Conservation (phyloP, 2,329 filamentous ascomycete genomes). For the Davidsoniella neocaledoniae region DNA sequence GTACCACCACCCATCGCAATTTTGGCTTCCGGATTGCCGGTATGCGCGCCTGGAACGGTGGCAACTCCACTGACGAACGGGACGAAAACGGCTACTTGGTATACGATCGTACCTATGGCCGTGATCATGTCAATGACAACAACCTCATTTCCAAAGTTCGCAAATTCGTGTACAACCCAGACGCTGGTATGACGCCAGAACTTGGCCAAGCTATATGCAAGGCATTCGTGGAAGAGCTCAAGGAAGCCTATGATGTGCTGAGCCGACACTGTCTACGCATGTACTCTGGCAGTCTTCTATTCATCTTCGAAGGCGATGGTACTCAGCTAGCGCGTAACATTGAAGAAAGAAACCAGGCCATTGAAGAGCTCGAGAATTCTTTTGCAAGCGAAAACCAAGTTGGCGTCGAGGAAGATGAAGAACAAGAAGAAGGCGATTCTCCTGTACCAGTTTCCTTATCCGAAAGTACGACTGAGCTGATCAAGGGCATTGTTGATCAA, state of each 20-base stretch:
- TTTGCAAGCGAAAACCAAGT: slow-evolving; percentile 11
- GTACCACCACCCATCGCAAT: slow-evolving; percentile 41
- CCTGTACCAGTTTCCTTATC: no score
- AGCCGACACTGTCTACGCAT: slow-evolving; percentile 41
- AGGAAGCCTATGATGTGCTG: slow-evolving; percentile 35
- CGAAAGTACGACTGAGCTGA: no score
- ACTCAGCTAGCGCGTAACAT: slow-evolving; percentile 34
- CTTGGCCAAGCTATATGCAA: slow-evolving; percentile 37
- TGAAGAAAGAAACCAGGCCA: slow-evolving; percentile 33
- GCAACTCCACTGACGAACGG: slow-evolving; percentile 32
- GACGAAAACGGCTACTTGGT: slow-evolving; percentile 39
- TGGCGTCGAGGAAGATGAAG: slow-evolving; percentile 23
- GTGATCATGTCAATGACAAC: slow-evolving; percentile 31
- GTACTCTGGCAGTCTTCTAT: slow-evolving; percentile 46
- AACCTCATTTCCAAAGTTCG: slow-evolving; percentile 39
- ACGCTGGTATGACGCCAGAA: slow-evolving; percentile 41
- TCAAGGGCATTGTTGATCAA: no score
- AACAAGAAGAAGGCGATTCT: slow-evolving; percentile 28
- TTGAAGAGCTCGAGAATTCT: slow-evolving; percentile 23
- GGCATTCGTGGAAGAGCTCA: slow-evolving; percentile 36
- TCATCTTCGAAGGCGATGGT: slow-evolving; percentile 49
- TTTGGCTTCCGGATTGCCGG: slow-evolving; percentile 48
- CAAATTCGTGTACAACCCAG: slow-evolving; percentile 40
- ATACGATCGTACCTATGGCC: slow-evolving; percentile 48
- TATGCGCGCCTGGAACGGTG: slow-evolving; percentile 46